A percentile compares a stretch with the other conserved stretches of the same genome.
These are phyloP conservation scores for Exophiala oligosperma DNA, from an alignment of 2,329 filamentous ascomycete genomes.

Conservation along the genomic window DNA sequence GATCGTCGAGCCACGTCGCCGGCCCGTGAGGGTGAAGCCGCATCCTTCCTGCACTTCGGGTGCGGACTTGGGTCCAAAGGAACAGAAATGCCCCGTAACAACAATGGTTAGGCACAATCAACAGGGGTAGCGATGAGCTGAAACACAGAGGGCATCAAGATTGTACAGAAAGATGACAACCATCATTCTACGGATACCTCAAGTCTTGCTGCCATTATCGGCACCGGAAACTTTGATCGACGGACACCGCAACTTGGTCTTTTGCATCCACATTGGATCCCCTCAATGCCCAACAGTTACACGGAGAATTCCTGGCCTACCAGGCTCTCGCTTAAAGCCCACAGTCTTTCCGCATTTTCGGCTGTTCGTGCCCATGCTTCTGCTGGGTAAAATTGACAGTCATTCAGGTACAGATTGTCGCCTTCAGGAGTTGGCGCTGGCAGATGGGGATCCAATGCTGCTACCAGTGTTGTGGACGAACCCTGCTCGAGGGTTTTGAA, in stretches of 20 bases:
- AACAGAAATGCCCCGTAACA: neutral
- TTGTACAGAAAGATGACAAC: neutral
- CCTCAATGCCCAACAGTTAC: conserved; percentile 5
- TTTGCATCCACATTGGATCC: too few relatives aligned
- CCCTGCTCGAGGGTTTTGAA: conserved; percentile 43
- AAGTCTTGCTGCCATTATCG: neutral
- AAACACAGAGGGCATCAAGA: neutral
- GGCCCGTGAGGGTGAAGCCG: conserved; percentile 15
- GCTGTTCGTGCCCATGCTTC: conserved; percentile 37
- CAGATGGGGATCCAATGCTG: conserved; percentile 45
- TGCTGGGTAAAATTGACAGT: conserved; percentile 36
- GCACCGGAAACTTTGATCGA: neutral
- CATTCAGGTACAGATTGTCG: conserved; percentile 32
- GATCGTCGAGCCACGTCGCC: conserved; percentile 18
- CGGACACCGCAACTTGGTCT: neutral
- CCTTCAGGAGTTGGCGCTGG: conserved; percentile 15
- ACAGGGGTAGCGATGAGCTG: neutral
- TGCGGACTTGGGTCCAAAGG: neutral
- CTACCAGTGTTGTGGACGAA: conserved; percentile 42
- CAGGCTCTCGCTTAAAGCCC: conserved; percentile 41
- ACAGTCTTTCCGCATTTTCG: conserved; percentile 40
- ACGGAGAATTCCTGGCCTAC: conserved; percentile 37
- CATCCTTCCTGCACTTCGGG: neutral
- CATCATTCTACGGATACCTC: neutral
- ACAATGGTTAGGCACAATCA: neutral